Evolutionary conservation across 2,329 filamentous ascomycete genomes (phyloP).

Genomic region (Botrytis paeoniae): DNA sequence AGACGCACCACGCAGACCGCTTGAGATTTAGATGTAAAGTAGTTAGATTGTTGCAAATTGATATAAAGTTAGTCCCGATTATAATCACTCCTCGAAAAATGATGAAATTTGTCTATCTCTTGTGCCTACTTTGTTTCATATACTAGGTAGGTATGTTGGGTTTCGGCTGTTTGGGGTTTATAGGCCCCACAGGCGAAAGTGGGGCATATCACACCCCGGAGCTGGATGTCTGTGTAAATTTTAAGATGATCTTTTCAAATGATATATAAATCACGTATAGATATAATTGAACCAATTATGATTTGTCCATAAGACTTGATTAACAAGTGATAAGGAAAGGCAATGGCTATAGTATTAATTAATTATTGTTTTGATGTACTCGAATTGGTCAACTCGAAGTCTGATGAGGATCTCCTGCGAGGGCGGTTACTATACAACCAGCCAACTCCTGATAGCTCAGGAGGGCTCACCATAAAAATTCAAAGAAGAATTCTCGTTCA

Average conservation of each 20-base stretch:
- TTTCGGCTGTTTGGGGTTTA: background rate
- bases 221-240: background rate
- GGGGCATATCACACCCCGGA: background rate
- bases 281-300: fast-evolving
- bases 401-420: background rate
- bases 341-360: no score
- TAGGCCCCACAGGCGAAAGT: background rate
- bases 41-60: background rate
- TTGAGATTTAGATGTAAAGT: background rate
- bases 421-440: background rate
- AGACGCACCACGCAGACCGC: background rate
- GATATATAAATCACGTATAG: background rate
- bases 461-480: background rate
- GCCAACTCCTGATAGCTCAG: background rate
- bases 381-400: no score
- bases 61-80: background rate
- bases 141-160: background rate
- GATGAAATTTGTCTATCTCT: background rate
- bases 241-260: no score
- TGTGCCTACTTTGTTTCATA: background rate
- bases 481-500: no score
- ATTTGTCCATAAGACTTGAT: background rate
- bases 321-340: background rate
- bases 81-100: background rate
- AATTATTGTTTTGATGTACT: background rate